Evolutionary conservation across 2,329 filamentous ascomycete genomes (phyloP).

Genomic region (Microdochium bolleyi): DNA sequence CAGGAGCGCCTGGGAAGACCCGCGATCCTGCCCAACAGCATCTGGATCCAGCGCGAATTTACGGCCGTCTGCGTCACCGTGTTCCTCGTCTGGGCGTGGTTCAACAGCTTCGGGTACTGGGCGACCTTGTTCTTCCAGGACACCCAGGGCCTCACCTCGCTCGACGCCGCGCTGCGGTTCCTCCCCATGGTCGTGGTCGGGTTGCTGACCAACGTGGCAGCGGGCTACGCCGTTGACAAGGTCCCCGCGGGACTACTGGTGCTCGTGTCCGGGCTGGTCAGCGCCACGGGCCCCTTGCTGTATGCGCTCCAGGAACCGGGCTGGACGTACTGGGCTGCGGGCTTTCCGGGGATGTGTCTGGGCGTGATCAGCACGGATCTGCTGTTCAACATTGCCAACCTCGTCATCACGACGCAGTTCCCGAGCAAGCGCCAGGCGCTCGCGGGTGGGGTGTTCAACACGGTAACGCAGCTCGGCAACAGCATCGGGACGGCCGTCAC

Average conservation of each 20-base stretch:
- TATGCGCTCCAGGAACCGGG: neutral
- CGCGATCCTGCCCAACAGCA: constrained; percentile 49
- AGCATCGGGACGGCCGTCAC: constrained; percentile 37
- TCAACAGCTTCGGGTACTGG: constrained; percentile 39
- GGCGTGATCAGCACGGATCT: constrained; percentile 34
- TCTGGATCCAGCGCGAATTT: constrained; percentile 49
- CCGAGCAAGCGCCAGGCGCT: constrained; percentile 46
- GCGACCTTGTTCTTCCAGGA: constrained; percentile 41
- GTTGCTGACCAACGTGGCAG: constrained; percentile 33
- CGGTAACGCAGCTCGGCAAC: constrained; percentile 45
- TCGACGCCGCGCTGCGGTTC: constrained; percentile 37
- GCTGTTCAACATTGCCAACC: constrained; percentile 46
- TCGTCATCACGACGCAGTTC: constrained; percentile 47
- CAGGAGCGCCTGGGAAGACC: constrained; percentile 37
- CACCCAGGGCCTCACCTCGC: constrained; percentile 32
- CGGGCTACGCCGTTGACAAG: constrained; percentile 29
- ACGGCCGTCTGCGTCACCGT: constrained; percentile 43
- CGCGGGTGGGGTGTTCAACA: constrained; percentile 55
- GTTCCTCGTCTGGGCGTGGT: constrained; percentile 33
- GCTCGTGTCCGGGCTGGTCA: constrained; percentile 28
- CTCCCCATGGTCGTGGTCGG: constrained; percentile 36
- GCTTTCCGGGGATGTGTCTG: constrained; percentile 26
- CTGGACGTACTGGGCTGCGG: constrained; percentile 4
- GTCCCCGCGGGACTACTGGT: constrained; percentile 31
- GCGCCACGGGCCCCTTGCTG: constrained; percentile 37